Base-by-base conservation (phyloP, 2,329 filamentous ascomycete genomes). In the Colletotrichum sp. region DNA sequence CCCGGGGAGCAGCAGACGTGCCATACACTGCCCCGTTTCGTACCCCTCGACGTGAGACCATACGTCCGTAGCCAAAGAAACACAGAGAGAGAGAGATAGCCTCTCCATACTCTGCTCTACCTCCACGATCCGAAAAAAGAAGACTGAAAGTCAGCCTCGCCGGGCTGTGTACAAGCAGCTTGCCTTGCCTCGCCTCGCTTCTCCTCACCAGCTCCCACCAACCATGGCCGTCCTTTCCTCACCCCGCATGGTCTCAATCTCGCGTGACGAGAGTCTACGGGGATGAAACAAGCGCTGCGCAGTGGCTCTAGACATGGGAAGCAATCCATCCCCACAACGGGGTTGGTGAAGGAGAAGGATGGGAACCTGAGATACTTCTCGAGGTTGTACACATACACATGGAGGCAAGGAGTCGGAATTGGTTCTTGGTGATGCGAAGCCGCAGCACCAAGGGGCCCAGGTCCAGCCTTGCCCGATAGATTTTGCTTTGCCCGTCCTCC, bases 341-440 rank as follows among this genome's bases (percentile, higher is more conserved):
- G 55, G n/a, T 8, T 24, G 28, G 6, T 7, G 59, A 16, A 21
- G 67, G n/a, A 15, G 5, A 52, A 13, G 12, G 44, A 52, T 21
- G n/a, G 44, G n/a, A 44, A 49, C 44, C 44, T 39, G 57, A 69
- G 64, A 65, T 76, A 76, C 74, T 76, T 74, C 21, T 60, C 28
- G n/a, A 52, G 15, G 30, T 69, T 62, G 70, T 76, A 76, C 70
- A 68, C 39, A 64, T 76, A 76, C 73, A 68, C 32, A 68, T 10
- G 66, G 16, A 34, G 32, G 66, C 52, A 68, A 55, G 65, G 65
- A 30, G 66, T 21, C 21, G 10, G 32, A 15, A 13, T 30, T 36
- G 8, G 28, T 30, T 32, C 4, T 0, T 21, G 30, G 30, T 32
- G 18, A 34, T 52, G 3, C 3, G 9, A 28, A 21, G 39, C 34